Evolutionary conservation across 306 rosid genomes (phyloP).

Genomic region (Cucumis sativus): Cucumber_9930_V3 NC_026659.2:27921501-27922000

Average conservation of each 20-base stretch:
- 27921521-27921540: background rate
- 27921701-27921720: background rate
- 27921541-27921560: background rate
- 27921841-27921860: background rate
- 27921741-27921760: background rate
- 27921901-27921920: background rate
- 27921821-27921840: background rate
- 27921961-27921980: background rate
- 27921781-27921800: background rate
- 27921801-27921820: background rate
- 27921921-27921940: background rate
- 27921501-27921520: background rate
- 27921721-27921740: background rate
- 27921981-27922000: background rate
- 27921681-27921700: background rate
- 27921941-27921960: background rate
- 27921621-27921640: background rate
- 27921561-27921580: background rate
- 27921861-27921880: background rate
- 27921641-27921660: background rate
- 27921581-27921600: background rate
- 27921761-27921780: background rate
- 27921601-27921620: background rate
- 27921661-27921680: background rate
- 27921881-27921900: background rate